Evolutionary conservation across 2,329 filamentous ascomycete species (phyloP).

Genomic region (Amylocarpus encephaloides): DNA sequence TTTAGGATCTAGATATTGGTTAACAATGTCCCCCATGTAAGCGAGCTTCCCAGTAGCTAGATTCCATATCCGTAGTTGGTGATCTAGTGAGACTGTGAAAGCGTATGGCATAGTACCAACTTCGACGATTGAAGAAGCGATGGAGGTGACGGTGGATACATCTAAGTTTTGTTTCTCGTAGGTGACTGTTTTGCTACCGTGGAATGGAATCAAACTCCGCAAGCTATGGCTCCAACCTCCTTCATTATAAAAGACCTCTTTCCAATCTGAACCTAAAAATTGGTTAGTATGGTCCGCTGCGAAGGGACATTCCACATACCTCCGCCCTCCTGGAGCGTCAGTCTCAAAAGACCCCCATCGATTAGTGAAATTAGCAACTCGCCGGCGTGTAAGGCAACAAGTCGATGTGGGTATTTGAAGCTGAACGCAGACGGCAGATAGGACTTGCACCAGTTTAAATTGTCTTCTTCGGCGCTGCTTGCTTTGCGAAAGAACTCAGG

Average conservation of each 20-base stretch:
- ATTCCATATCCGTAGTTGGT: slow-evolving; percentile 86
- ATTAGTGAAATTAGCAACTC: slow-evolving; percentile 75
- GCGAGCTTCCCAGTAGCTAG: slow-evolving; percentile 72
- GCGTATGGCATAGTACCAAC: slow-evolving; percentile 45
- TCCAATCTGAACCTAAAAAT: slow-evolving; percentile 45
- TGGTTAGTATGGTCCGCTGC: slow-evolving; percentile 11
- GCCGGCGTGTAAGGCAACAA: slow-evolving; percentile 66
- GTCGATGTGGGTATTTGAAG: slow-evolving; percentile 73
- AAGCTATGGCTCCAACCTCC: slow-evolving; percentile 65
- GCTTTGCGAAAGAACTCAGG: slow-evolving; percentile 74
- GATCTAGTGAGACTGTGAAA: slow-evolving; percentile 83
- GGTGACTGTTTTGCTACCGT: slow-evolving; percentile 55
- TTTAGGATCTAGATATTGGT: slow-evolving; percentile 57
- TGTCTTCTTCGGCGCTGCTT: slow-evolving; percentile 62
- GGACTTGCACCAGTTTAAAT: slow-evolving; percentile 71
- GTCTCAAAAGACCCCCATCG: slow-evolving; percentile 66
- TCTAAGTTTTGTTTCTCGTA: slow-evolving; percentile 62
- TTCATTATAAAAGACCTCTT: slow-evolving; percentile 66
- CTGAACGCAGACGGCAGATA: slow-evolving; percentile 66
- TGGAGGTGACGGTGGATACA: slow-evolving; percentile 59
- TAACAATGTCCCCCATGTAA: slow-evolving; percentile 70
- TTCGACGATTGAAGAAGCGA: slow-evolving; percentile 45
- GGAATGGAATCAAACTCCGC: slow-evolving; percentile 60
- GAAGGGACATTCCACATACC: slow-evolving; percentile 35
- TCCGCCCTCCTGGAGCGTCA: slow-evolving; percentile 54